Conservation (phyloP, 352 stramenopile species). For the Pythium scleroteichum region DNA sequence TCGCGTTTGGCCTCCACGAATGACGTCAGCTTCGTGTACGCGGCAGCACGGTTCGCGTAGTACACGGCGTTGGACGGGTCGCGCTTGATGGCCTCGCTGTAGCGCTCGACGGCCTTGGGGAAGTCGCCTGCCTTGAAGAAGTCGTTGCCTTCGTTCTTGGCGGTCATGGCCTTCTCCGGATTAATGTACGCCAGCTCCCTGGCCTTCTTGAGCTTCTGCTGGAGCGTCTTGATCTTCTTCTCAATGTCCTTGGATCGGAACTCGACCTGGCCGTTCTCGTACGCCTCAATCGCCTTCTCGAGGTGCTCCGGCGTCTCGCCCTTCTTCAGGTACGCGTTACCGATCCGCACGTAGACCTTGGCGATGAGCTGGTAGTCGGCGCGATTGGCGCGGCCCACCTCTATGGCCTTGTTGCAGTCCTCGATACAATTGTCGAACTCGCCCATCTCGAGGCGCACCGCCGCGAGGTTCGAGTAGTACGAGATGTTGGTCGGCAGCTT, state of each 20-base stretch:
- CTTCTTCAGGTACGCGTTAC: constrained; percentile 97
- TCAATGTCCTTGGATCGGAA: constrained; percentile 92
- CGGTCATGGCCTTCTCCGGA: constrained; percentile 95
- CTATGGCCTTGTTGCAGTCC: constrained; percentile 94
- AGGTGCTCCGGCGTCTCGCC: constrained; percentile 88
- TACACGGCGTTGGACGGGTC: constrained; percentile 97
- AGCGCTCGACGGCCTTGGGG: constrained; percentile 90
- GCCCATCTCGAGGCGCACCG: constrained; percentile 96
- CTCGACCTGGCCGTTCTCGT: constrained; percentile 87
- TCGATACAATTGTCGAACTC: constrained; percentile 95
- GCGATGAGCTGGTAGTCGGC: constrained; percentile 96
- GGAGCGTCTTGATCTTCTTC: constrained; percentile 94
- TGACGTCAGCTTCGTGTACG: constrained; percentile 98
- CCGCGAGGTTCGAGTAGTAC: constrained; percentile 97
- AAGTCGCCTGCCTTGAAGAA: constrained; percentile 97
- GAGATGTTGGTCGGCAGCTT: constrained; percentile 96
- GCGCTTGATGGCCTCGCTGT: constrained; percentile 99
- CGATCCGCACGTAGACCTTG: constrained; percentile 95
- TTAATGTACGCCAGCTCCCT: constrained; percentile 95
- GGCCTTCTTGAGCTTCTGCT: constrained; percentile 95
- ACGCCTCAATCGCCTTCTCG: constrained; percentile 81
- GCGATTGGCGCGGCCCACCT: constrained; percentile 93
- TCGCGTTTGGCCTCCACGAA: constrained; percentile 90
- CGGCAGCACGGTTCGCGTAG: constrained; percentile 98
- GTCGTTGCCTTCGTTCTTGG: constrained; percentile 99